A percentile compares a stretch with the other conserved stretches of the same genome.
Conservation (phyloP, 495 filamentous ascomycete species). For the Eremomyces bilateralis region DNA sequence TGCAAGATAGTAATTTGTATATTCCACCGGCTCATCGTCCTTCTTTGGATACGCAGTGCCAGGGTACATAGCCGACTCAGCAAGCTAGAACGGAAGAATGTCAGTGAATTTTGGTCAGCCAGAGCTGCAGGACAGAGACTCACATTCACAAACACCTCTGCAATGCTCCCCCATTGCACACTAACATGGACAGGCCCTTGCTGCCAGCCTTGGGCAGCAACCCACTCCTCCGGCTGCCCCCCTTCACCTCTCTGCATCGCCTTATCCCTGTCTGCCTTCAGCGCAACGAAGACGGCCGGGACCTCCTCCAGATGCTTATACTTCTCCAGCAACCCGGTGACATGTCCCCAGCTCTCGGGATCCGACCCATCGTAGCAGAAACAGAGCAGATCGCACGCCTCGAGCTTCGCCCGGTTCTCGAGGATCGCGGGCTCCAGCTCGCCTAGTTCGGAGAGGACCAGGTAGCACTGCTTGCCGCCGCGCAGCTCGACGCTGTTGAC, state of each 20-base stretch:
- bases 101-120: slow-evolving; percentile 15
- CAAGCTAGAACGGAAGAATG: slow-evolving; percentile 25
- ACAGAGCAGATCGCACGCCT: slow-evolving; percentile 79
- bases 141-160: slow-evolving; percentile 63
- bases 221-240: slow-evolving; percentile 86
- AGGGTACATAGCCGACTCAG: slow-evolving; percentile 79
- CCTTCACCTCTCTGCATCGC: slow-evolving; percentile 80
- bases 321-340: slow-evolving; percentile 51
- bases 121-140: slow-evolving; percentile 4
- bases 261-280: slow-evolving; percentile 88
- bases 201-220: no score
- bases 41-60: slow-evolving; percentile 69
- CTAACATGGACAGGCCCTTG: slow-evolving; percentile 92
- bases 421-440: slow-evolving; percentile 83
- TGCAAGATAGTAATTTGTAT: slow-evolving; percentile 67
- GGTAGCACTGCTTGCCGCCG: slow-evolving; percentile 89
- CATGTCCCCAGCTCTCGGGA: slow-evolving; percentile 81
- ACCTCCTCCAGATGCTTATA: slow-evolving; percentile 69
- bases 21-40: slow-evolving; percentile 62
- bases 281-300: slow-evolving; percentile 71
- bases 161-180: slow-evolving; percentile 74
- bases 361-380: slow-evolving; percentile 95
- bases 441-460: slow-evolving; percentile 89
- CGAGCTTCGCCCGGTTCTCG: slow-evolving; percentile 78
- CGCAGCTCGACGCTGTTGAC: slow-evolving; percentile 94